Evolutionary conservation across 2,329 filamentous ascomycete species (phyloP), one percentile per base, ranked within the genome.

Genomic region (Paraconiothyrium brasiliense): DNA sequence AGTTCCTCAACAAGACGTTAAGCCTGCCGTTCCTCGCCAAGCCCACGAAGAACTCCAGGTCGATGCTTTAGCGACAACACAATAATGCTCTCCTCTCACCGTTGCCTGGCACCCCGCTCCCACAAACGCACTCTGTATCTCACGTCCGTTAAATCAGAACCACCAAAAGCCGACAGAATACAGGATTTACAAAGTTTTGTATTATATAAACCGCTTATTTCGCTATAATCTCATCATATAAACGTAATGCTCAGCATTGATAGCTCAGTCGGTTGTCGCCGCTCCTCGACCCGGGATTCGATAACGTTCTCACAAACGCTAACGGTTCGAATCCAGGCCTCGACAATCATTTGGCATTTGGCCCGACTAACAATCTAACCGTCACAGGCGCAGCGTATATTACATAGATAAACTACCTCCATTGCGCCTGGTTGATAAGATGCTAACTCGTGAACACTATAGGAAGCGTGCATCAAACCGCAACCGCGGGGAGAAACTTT

Each of bases 241-340:
- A 16, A 16, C 14, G 7, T 35, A 41, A 16, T 54, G 50, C 37
- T n/a, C 14, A 30, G 50, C 50, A 30, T 41, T 39, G 27, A 48
- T 56, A 30, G 54, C 54, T 56, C 54, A 48, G 32, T 55, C 43
- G 54, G 32, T 56, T 37, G 32, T 37, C 30, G 39, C 41, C 34
- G 50, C 50, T 54, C 50, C 50, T 54, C 35, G 37, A 51, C 52
- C 46, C 52, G 9, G 22, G 3, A 44, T 6, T 30, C 37, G 10
- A 13, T 37, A 30, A 22, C 48, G 4, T 30, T 24, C 34, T 30
- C 27, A 46, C 41, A 32, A 13, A 47, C 30, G 54, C 54, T 56
- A 5, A 48, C 32, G n/a, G 43, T 56, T 48, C 54, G 54, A 56
- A 30, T 37, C 54, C 43, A 56, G 54, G 43, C 16, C 41, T 8